Evolutionary conservation across 495 filamentous ascomycete genomes (phyloP).

Genomic region (Tuber umbilicatum): DNA sequence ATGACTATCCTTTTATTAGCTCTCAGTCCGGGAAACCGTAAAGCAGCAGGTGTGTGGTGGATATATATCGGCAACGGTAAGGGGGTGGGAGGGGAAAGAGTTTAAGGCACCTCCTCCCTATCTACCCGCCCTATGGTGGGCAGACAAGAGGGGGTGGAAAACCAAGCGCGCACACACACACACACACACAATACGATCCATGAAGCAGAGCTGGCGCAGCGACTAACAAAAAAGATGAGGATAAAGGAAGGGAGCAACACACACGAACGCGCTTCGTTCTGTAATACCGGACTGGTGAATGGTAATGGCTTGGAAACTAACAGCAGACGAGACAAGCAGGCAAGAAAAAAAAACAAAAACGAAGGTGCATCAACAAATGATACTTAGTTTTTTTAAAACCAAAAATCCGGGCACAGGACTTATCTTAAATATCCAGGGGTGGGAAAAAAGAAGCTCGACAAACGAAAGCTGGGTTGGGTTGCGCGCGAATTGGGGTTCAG

Average conservation of each 20-base stretch:
- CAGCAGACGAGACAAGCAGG: not conserved
- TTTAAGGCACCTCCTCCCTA: slow-evolving; percentile 19
- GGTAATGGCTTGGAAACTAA: not conserved
- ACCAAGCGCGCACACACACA: not conserved
- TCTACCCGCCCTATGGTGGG: slow-evolving; percentile 12
- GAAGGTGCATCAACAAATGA: not conserved
- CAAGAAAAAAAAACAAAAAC: not conserved
- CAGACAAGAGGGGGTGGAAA: slow-evolving; percentile 17
- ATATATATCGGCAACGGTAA: slow-evolving; percentile 7
- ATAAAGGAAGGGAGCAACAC: not conserved
- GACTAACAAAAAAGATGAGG: not conserved
- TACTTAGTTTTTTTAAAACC: slow-evolving; percentile 15
- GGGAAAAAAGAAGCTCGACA: slow-evolving; percentile 1
- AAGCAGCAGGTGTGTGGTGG: slow-evolving; percentile 26
- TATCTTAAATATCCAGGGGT: slow-evolving; percentile 36
- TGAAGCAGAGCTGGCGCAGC: slow-evolving; percentile 1
- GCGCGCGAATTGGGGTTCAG: slow-evolving; percentile 7
- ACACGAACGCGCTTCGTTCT: not conserved
- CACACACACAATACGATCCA: not conserved
- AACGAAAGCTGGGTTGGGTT: slow-evolving; percentile 18
- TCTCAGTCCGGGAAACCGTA: slow-evolving; percentile 16
- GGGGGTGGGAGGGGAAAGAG: not conserved
- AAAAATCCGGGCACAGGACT: slow-evolving; percentile 23
- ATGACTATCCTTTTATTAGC: not conserved
- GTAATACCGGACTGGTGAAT: not conserved